Percentiles rank a stretch among this genome's conserved stretches.
Evolutionary conservation across 2,329 filamentous ascomycete species (phyloP).

Genomic region (Dactylellina cionopaga): DNA sequence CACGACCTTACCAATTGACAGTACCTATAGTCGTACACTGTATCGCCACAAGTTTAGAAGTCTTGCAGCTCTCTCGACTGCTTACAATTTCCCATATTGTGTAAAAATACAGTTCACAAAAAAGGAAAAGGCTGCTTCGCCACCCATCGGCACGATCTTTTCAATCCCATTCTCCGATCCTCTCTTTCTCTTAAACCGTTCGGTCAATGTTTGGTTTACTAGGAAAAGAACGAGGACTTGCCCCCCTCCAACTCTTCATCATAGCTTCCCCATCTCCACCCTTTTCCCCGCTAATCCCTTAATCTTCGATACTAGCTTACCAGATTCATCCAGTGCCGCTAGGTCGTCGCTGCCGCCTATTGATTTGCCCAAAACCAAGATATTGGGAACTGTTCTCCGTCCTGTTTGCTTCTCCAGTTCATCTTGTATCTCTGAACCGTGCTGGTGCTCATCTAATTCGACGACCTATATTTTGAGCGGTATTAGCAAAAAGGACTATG

Average conservation of each 20-base stretch:
- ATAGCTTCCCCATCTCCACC: conserved; percentile 57
- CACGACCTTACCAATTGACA: not conserved
- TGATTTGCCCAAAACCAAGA: conserved; percentile 85
- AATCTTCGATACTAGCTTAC: conserved; percentile 76
- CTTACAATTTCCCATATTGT: not conserved
- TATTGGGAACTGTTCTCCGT: conserved; percentile 87
- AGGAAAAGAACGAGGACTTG: not conserved
- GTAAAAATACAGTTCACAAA: not conserved
- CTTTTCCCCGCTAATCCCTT: conserved; percentile 77
- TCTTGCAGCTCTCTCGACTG: not conserved
- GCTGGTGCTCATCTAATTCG: conserved; percentile 83
- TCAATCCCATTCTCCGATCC: not conserved
- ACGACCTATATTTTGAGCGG: conserved; percentile 69
- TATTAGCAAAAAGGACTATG: not conserved
- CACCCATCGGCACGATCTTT: not conserved
- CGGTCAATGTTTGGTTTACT: too few relatives aligned
- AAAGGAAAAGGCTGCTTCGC: not conserved
- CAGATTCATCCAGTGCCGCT: conserved; percentile 73
- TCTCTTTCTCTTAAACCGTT: too few relatives aligned
- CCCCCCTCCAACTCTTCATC: not conserved
- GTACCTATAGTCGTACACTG: not conserved
- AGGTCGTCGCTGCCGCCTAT: conserved; percentile 93
- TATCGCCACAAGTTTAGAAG: not conserved
- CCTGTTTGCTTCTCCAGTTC: conserved; percentile 78
- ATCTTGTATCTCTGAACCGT: conserved; percentile 78